Evolutionary conservation across 225 moss, liverwort and hornwort genomes (phyloP).

Genomic region (Pseudoscleropodium purum): DNA sequence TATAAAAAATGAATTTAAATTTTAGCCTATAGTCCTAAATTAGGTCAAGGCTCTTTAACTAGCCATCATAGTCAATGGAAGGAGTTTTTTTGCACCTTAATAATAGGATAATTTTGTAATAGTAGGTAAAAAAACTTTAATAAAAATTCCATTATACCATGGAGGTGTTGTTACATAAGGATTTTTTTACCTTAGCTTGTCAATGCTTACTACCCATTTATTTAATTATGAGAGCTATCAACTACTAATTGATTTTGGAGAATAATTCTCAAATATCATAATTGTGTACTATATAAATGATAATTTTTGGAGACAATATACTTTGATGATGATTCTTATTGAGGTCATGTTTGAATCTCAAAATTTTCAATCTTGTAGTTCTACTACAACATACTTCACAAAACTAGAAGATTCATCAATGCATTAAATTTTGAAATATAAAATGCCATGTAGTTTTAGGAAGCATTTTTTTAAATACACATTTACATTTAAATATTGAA

Average conservation of each 20-base stretch:
- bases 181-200: background rate
- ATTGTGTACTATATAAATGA: background rate
- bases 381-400: too few relatives aligned
- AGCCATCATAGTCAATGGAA: background rate
- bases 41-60: background rate
- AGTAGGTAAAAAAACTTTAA: too few relatives aligned
- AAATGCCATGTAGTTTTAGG: background rate
- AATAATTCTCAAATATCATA: background rate
- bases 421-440: background rate
- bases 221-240: background rate
- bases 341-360: background rate
- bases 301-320: background rate
- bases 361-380: background rate
- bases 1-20: background rate
- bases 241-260: background rate
- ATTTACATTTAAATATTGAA: background rate
- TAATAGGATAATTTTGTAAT: background rate
- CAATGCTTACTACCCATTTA: background rate
- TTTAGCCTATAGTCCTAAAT: rapidly evolving
- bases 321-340: background rate
- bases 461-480: background rate
- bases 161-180: background rate
- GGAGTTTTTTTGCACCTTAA: background rate
- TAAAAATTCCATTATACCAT: background rate
- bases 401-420: background rate